These are phyloP conservation scores for Blastobotrys persicus DNA, from an alignment of 1,139 yeast genomes.

Conservation along the genomic window DNA sequence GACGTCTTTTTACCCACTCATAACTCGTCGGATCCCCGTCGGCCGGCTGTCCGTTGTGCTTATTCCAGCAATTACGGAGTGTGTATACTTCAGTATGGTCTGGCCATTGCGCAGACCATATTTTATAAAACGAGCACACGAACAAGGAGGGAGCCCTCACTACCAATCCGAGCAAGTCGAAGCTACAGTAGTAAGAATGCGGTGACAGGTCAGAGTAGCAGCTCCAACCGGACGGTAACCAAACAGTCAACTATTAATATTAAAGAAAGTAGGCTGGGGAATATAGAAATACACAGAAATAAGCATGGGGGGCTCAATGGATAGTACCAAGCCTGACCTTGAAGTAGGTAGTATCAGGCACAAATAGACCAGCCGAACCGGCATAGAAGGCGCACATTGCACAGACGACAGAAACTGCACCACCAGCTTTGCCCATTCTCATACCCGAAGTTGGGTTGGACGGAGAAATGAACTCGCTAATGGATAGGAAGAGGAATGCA, in stretches of 20 bases:
- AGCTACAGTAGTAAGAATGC: no score
- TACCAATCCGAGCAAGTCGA: no score
- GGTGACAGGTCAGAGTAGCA: no score
- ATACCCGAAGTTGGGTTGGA: conserved; percentile 54
- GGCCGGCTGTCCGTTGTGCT: no score
- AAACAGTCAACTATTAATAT: conserved; percentile 4
- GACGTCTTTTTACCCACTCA: no score
- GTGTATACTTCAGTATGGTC: no score
- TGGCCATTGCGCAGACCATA: no score
- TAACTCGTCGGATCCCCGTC: no score
- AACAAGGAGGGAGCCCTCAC: no score
- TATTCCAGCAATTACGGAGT: no score
- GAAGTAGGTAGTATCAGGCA: conserved; percentile 12
- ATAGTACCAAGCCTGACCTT: conserved; percentile 8
- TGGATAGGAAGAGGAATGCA: conserved; percentile 65
- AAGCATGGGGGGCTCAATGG: neutral
- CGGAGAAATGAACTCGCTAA: conserved; percentile 48
- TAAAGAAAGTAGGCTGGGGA: neutral
- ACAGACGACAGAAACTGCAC: conserved; percentile 67
- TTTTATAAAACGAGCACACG: no score
- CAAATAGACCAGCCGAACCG: conserved; percentile 14
- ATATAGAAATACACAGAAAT: neutral
- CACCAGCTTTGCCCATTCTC: conserved; percentile 60
- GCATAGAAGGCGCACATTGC: conserved; percentile 58
- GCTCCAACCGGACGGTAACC: no score